phyloP scores from a whole-genome alignment of 129 eudicot genomes.

The Ambrosia trifida region DNA sequence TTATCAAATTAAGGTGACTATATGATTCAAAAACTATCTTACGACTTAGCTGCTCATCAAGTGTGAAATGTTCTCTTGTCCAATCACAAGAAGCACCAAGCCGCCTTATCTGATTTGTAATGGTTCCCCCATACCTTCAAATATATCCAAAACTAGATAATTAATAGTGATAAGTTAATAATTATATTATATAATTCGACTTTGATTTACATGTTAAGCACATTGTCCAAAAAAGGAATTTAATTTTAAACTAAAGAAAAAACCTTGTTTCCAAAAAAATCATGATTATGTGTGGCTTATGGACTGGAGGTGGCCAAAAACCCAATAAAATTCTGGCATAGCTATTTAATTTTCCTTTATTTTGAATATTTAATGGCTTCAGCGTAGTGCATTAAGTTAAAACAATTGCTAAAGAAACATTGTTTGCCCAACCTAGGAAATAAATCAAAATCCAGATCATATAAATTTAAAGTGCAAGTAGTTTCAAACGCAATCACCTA shows the following conservation, averaged over 20 bases:
- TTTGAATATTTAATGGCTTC: neutral
- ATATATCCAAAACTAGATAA: conserved; percentile 16
- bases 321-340: neutral
- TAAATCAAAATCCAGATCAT: neutral
- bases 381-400: neutral
- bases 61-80: conserved; percentile 93
- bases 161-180: neutral
- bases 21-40: conserved; percentile 50
- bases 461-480: neutral
- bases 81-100: conserved; percentile 99
- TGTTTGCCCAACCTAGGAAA: neutral
- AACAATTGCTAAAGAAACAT: neutral
- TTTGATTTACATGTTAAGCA: conserved; percentile 14
- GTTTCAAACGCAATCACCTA: neutral
- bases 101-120: conserved; percentile 86
- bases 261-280: neutral
- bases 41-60: conserved; percentile 98
- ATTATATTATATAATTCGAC: neutral
- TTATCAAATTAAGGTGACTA: conserved; percentile 23
- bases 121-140: conserved; percentile 92
- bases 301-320: neutral
- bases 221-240: neutral
- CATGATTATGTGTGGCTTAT: neutral
- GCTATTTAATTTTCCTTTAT: neutral
- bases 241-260: neutral